Evolutionary conservation across 2,329 filamentous ascomycete species (phyloP).

Genomic region (Fusarium miscanthi): DNA sequence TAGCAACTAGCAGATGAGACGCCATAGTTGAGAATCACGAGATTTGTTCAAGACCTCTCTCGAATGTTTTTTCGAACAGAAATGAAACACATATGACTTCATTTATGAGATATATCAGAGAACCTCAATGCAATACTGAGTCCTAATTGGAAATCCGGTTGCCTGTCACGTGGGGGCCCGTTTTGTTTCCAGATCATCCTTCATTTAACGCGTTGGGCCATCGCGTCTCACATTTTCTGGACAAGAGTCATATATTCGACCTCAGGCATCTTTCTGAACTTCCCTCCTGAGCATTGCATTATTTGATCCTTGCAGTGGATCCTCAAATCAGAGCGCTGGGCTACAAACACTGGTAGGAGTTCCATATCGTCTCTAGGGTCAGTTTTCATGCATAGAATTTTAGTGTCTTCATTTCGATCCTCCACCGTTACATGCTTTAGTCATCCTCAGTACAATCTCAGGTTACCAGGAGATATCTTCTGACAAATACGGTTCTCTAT

Average conservation of each 20-base stretch:
- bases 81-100: not conserved
- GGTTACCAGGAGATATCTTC: slow-evolving; percentile 6
- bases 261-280: not conserved
- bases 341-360: slow-evolving; percentile 18
- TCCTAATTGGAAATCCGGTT: not conserved
- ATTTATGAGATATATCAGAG: not conserved
- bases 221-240: slow-evolving; percentile 6
- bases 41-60: not conserved
- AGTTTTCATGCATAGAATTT: slow-evolving; percentile 14
- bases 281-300: not conserved
- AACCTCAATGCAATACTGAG: not conserved
- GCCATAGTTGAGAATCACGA: not conserved
- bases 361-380: slow-evolving; percentile 2
- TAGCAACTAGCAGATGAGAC: not conserved
- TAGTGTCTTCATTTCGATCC: slow-evolving; percentile 8
- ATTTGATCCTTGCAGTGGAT: not conserved
- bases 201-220: slow-evolving; percentile 2
- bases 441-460: not conserved
- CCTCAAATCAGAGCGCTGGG: not conserved
- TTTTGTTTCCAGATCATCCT: not conserved
- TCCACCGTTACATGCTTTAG: not conserved
- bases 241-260: not conserved
- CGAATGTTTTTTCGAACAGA: not conserved
- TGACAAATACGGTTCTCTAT: not conserved
- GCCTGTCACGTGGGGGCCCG: slow-evolving; percentile 37